Conservation (phyloP, 106 monocot species). For the Amphibolis antarctica region DNA sequence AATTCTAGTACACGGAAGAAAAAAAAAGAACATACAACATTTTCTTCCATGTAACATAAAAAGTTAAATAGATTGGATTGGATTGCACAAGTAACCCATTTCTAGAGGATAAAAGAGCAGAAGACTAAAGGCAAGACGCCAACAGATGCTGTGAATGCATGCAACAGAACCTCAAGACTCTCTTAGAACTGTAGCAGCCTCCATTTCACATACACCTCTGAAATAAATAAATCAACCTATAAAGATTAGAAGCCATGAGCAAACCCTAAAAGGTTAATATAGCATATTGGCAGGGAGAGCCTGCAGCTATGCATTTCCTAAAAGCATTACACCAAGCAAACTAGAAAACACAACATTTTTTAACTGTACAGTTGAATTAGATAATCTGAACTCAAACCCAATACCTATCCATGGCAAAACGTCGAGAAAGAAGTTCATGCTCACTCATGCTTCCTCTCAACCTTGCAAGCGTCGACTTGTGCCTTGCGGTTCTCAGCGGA, state of each 20-base stretch:
- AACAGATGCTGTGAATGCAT: too few relatives aligned
- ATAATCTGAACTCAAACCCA: slow-evolving; percentile 10
- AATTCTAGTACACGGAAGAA: too few relatives aligned
- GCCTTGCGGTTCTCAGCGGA: slow-evolving; percentile 47
- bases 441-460: slow-evolving; percentile 74
- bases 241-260: slow-evolving; percentile 9
- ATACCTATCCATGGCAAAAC: slow-evolving; percentile 9
- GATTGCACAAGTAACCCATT: too few relatives aligned
- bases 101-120: too few relatives aligned
- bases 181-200: background rate
- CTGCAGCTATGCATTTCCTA: background rate
- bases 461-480: slow-evolving; percentile 25
- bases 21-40: too few relatives aligned
- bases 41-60: too few relatives aligned
- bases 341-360: background rate
- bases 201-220: slow-evolving; percentile 9
- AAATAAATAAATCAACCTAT: slow-evolving; percentile 3
- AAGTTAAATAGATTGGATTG: too few relatives aligned
- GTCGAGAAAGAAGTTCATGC: slow-evolving; percentile 36
- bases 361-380: slow-evolving; percentile 14
- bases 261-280: background rate
- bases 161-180: too few relatives aligned
- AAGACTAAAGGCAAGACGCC: too few relatives aligned
- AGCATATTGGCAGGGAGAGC: background rate
- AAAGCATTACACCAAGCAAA: slow-evolving; percentile 1